A percentile compares a stretch with the other conserved stretches of the same genome.
phyloP scores from a whole-genome alignment of 2,329 filamentous ascomycete species.

The Pseudocercospora cruenta region DNA sequence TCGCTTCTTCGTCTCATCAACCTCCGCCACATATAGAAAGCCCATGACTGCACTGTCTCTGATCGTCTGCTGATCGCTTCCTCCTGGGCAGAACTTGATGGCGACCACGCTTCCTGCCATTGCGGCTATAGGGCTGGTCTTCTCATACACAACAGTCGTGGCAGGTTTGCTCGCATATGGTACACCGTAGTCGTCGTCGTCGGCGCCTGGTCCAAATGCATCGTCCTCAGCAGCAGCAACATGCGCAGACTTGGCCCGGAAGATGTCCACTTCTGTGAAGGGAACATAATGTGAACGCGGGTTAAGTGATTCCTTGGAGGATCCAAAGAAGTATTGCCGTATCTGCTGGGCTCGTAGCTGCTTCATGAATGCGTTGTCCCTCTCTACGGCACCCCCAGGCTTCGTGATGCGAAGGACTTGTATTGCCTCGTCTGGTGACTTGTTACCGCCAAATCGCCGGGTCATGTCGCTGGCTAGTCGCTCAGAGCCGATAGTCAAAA shows the following conservation, averaged over 20 bases:
- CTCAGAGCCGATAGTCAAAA: conserved; percentile 81
- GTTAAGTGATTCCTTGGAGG: conserved; percentile 69
- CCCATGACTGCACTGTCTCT: conserved; percentile 84
- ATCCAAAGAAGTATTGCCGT: conserved; percentile 93
- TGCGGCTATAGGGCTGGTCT: conserved; percentile 64
- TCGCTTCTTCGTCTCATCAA: conserved; percentile 81
- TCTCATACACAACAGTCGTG: conserved; percentile 39
- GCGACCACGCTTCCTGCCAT: conserved; percentile 84
- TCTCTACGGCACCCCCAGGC: conserved; percentile 80
- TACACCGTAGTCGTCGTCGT: conserved; percentile 54
- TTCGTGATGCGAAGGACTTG: conserved; percentile 78
- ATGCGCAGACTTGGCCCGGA: conserved; percentile 37
- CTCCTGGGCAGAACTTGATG: conserved; percentile 71
- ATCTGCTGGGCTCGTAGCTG: conserved; percentile 74
- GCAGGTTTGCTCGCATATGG: conserved; percentile 36
- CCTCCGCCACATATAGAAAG: conserved; percentile 89
- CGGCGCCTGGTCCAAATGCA: conserved; percentile 45
- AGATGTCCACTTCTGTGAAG: conserved; percentile 74
- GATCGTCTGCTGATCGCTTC: conserved; percentile 71
- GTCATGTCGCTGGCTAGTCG: conserved; percentile 74
- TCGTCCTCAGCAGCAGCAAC: conserved; percentile 21
- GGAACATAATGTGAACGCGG: conserved; percentile 86
- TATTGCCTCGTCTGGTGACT: conserved; percentile 64
- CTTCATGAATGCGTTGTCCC: conserved; percentile 75
- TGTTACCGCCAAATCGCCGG: conserved; percentile 64